phyloP scores from a whole-genome alignment of 2,329 filamentous ascomycete genomes.

The Phaeoacremonium minimum region DNA sequence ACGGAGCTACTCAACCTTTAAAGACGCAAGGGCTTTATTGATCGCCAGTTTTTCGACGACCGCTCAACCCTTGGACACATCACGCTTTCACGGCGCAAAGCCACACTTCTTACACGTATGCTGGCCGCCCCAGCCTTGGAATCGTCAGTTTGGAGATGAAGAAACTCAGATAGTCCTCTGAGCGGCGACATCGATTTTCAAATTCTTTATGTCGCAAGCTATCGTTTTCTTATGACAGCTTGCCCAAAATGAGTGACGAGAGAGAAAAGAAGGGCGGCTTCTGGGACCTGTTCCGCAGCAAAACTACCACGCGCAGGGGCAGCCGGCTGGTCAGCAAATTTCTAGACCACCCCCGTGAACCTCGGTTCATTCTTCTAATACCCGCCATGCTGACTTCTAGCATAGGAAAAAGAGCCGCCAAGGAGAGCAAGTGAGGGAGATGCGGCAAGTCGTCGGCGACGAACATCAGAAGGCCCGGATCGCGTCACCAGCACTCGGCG shows the following conservation, averaged over 20 bases:
- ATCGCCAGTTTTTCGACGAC: too few species aligned
- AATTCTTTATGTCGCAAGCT: too few species aligned
- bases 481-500: constrained; percentile 9
- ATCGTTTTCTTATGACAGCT: too few species aligned
- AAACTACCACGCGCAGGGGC: not conserved
- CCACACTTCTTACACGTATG: not conserved
- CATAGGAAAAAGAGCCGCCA: not conserved
- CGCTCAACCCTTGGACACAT: too few species aligned
- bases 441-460: not conserved
- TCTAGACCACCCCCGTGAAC: not conserved
- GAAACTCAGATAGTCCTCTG: too few species aligned
- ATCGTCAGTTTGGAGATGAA: too few species aligned
- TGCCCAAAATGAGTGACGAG: not conserved
- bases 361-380: not conserved
- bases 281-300: not conserved
- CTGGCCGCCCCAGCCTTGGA: not conserved
- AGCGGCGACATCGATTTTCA: too few species aligned
- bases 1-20: too few species aligned
- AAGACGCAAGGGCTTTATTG: too few species aligned
- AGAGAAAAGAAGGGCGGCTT: not conserved
- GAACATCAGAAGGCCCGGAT: not conserved
- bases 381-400: not conserved
- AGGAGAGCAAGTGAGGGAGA: not conserved
- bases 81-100: too few species aligned
- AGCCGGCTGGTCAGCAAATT: not conserved